Base-by-base conservation (phyloP, 352 stramenopile species). In the Globisporangium radiosum region DNA sequence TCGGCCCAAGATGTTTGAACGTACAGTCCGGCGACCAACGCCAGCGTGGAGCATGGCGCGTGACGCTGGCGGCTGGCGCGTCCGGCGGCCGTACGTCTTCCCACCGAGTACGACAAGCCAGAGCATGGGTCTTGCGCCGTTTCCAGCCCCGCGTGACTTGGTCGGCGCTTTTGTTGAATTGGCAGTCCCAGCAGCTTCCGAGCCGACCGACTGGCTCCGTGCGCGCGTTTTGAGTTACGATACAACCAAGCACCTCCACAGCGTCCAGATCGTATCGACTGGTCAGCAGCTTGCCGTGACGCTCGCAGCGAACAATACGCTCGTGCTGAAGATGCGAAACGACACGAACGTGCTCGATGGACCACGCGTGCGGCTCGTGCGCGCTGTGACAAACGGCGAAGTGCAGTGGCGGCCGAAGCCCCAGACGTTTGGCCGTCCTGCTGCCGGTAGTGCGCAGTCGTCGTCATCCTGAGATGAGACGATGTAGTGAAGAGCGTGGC, bases 101-200 rank as follows among this genome's bases (percentile, higher is more conserved):
- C 81, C 81, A 5, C 74, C 73, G 13, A 54, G 50, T n/a, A 17
- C 50, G 19, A 57, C 80, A 17, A 50, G 10, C 14, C 15, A 60
- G 15, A 68, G 60, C 52, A 39, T 87, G 33, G 81, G 74, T 14
- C 33, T 90, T 15, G 81, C 82, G 0, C 39, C 66, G 25, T 90
- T 94, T 45, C 85, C 81, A 1, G 60, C 77, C 4, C 70, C 64
- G 10, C 63, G 71, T 3, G 69, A 61, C 10, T 60, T 82, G 4
- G 60, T 91, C 25, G 83, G 81, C 48, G 82, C 75, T 56, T 87
- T 92, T 14, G 79, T 94, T 42, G 85, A 94, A 37, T 90, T 86
- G 64, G 67, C 87, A 25, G 65, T 44, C 7, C 7, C 7, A 13
- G 7, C 40, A 44, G 40, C 11, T 8, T 14, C 40, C 7, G 40